Base-by-base conservation (phyloP, 257 asterid species). In the Petrea volubilis region DNA sequence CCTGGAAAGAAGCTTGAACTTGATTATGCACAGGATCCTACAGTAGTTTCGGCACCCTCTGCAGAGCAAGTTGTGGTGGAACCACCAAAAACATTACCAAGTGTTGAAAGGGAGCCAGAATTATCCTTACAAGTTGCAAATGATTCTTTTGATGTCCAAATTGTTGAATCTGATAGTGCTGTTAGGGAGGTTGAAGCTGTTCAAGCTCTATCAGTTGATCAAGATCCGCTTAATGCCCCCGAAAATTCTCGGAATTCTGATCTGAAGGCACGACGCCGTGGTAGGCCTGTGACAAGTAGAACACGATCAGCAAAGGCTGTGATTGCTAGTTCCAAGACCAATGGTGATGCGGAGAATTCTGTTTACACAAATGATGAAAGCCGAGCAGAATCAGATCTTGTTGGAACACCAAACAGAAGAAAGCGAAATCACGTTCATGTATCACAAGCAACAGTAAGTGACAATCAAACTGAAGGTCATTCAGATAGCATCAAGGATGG, bases 1-100 rank as follows among this genome's bases (percentile, higher is more conserved):
- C 96, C 99, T 11, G 88, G 88, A 70, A 92, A 84, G 85, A 87
- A 77, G 40, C 80, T 68, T 58, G 94, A 86, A 68, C 81, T 80
- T 64, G 85, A 80, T 73, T 64, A 67, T 71, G 80, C 82, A 40
- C 79, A 70, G 56, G 83, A 73, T 74, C 78, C 70, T 58, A 63
- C 61, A 18, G 87, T 68, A 57, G 75, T 65, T 17, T 24, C 78
- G 1, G 60, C 88, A 60, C 74, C 41, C 64, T 67, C 82, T 25
- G 67, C 18, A 18, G 64, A 58, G 68, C 70, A 56, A 64, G 76
- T 14, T 66, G 62, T 57, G 72, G 72, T 67, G 41, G 80, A 75
- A 50, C 65, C 87, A 53, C 78, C 70, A 51, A 72, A 75, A 77
- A 63, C 70, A 43, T 67, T 63, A 75, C 67, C 49, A 44, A 58